Base-by-base conservation (phyloP, 1,139 yeast species). In the Zygoascus meyerae region DNA sequence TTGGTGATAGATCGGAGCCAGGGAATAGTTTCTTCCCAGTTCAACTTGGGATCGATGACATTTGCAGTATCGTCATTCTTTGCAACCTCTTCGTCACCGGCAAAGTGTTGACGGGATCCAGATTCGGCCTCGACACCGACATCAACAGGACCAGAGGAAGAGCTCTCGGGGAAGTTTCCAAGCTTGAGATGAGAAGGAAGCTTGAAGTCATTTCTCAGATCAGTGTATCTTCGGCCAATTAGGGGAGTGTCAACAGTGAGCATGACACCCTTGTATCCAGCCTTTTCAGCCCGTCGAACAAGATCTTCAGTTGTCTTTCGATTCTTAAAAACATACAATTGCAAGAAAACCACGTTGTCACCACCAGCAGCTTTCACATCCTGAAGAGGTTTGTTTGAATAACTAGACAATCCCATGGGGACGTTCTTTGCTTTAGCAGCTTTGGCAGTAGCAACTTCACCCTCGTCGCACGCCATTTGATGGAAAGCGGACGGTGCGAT, bases 221-320 rank as follows among this genome's bases (percentile, higher is more conserved):
- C 86, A 53, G 78, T 74, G 58, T 77, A 83, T 48, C 87, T 67
- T 54, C 81, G 72, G 29, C 86, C 87, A 52, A 79, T 69, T 55
- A 74, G 78, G 5, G 86, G 84, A 2, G 84, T 82, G 63, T 81
- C 86, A 6, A 79, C 84, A 0, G 86, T 81, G 42, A 81, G 73
- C 51, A 80, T 75, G 14, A 81, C 63, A 0, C 83, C 86, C 59
- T 78, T 79, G 54, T 57, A 63, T 1, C 83, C 83, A 33, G 82
- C 68, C 45, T 63, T 58, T 54, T 78, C 83, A 5, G 79, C 81
- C 48, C 71, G 64, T 38, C 57, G 54, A 30, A 80, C 74, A 38
- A 78, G 70, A 10, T 64, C 58, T 39, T 68, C 62, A 21, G 77
- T 72, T 29, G 79, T 65, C 26, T 70, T 65, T 12, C 66, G 54